These are phyloP conservation scores for Nidularia sp. DNA, from an alignment of 768 basidiomycete genomes.

Conservation along the genomic window DNA sequence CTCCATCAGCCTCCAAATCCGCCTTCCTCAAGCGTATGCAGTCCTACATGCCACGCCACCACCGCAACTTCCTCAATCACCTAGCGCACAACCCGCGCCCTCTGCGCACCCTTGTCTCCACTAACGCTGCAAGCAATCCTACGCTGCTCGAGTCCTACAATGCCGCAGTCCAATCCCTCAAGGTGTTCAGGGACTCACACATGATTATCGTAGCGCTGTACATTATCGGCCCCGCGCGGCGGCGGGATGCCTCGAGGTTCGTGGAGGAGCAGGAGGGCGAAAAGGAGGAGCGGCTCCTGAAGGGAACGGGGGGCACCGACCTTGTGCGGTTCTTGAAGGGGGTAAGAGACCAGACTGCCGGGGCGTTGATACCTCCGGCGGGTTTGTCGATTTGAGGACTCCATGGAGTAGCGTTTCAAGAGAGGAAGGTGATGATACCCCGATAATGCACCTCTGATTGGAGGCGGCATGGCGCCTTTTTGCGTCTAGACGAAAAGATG, in stretches of 20 bases:
- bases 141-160: constrained; percentile 57
- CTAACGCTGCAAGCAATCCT: constrained; percentile 3
- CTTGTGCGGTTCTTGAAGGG: constrained; percentile 74
- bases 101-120: constrained; percentile 49
- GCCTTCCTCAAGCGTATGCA: constrained; percentile 72
- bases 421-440: no score
- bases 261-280: constrained; percentile 10
- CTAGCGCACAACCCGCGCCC: constrained; percentile 57
- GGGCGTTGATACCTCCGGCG: no score
- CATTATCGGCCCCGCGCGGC: constrained; percentile 67
- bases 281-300: constrained; percentile 24
- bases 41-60: constrained; percentile 78
- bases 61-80: constrained; percentile 73
- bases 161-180: constrained; percentile 56
- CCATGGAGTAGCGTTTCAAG: no score
- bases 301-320: constrained; percentile 78
- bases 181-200: constrained; percentile 72
- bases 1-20: constrained; percentile 12
- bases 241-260: constrained; percentile 9
- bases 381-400: no score
- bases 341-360: constrained; percentile 60
- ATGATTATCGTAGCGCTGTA: constrained; percentile 72
- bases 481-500: no score
- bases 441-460: no score
- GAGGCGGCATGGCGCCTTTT: no score